These are phyloP conservation scores for Dichomitus squalens DNA, from an alignment of 1,284 basidiomycete species.

Conservation along the genomic window DNA sequence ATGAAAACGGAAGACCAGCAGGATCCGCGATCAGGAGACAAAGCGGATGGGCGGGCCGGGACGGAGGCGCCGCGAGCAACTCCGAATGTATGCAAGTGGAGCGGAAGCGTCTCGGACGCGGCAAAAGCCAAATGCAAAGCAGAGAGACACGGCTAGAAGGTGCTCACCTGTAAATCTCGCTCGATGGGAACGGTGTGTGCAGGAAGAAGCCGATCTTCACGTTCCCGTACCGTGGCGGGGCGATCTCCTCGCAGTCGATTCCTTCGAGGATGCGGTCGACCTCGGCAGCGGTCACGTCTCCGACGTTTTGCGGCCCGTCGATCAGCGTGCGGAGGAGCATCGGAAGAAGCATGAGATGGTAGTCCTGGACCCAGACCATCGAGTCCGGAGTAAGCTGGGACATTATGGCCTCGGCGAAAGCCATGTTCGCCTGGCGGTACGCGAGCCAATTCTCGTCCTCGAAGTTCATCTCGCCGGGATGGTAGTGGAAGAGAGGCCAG, in stretches of 20 bases:
- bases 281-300: conserved; percentile 68
- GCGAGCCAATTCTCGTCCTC: conserved; percentile 98
- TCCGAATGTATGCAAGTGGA: conserved; percentile 1
- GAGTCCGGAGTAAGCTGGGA: conserved; percentile 80
- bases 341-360: conserved; percentile 97
- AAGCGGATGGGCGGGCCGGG: conserved; percentile 9
- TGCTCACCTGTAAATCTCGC: conserved; percentile 93
- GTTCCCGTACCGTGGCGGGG: conserved; percentile 47
- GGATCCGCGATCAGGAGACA: conserved; percentile 13
- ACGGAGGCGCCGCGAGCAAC: conserved; percentile 3
- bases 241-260: conserved; percentile 59
- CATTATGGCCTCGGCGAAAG: conserved; percentile 89
- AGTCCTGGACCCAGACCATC: conserved; percentile 99
- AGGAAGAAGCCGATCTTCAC: conserved; percentile 98
- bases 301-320: conserved; percentile 66
- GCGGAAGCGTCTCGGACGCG: conserved; percentile 7
- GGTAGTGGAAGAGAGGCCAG: conserved; percentile 99
- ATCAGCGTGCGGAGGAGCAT: conserved; percentile 90
- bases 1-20: conserved; percentile 1
- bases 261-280: conserved; percentile 79
- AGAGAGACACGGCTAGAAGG: background rate
- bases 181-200: conserved; percentile 97
- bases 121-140: background rate
- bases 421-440: conserved; percentile 95
- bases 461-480: conserved; percentile 99